Conservation (phyloP, 106 monocot species). For the Alisma plantagoaquatica region DNA sequence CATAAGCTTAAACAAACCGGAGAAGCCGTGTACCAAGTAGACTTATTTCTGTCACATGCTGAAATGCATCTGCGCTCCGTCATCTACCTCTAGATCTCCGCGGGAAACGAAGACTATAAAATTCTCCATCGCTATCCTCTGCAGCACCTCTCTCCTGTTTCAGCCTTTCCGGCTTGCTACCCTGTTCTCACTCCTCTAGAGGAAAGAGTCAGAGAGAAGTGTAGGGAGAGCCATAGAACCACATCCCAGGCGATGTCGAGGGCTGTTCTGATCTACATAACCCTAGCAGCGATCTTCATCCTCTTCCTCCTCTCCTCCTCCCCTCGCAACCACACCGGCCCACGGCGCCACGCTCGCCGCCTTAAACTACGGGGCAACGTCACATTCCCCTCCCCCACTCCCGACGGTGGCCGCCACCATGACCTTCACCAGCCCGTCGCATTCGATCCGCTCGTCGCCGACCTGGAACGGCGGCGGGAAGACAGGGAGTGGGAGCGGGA, state of each 20-base stretch:
- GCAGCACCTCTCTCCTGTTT: too few species aligned
- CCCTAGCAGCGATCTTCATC: conserved; percentile 25
- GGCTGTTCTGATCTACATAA: conserved; percentile 24
- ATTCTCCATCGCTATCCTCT: too few species aligned
- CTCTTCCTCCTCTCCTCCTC: conserved; percentile 24
- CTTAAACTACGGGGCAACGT: conserved; percentile 35
- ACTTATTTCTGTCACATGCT: too few species aligned
- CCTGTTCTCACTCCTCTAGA: too few species aligned
- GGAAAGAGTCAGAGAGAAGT: conserved; percentile 12
- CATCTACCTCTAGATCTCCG: too few species aligned
- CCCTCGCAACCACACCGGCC: conserved; percentile 15
- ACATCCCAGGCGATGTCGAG: not conserved
- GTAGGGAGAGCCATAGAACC: too few species aligned
- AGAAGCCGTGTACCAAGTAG: too few species aligned
- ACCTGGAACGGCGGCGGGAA: conserved; percentile 53
- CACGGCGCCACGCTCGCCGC: conserved; percentile 31
- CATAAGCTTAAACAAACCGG: too few species aligned
- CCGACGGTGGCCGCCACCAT: conserved; percentile 6
- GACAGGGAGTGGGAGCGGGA: conserved; percentile 64
- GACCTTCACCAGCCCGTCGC: conserved; percentile 21
- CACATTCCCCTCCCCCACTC: conserved; percentile 6
- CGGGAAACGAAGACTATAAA: too few species aligned
- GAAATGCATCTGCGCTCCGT: too few species aligned
- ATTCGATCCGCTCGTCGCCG: conserved; percentile 76
- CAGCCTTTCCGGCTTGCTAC: too few species aligned